phyloP scores from a whole-genome alignment of 2,329 filamentous ascomycete genomes.

The Monosporascus sp. region DNA sequence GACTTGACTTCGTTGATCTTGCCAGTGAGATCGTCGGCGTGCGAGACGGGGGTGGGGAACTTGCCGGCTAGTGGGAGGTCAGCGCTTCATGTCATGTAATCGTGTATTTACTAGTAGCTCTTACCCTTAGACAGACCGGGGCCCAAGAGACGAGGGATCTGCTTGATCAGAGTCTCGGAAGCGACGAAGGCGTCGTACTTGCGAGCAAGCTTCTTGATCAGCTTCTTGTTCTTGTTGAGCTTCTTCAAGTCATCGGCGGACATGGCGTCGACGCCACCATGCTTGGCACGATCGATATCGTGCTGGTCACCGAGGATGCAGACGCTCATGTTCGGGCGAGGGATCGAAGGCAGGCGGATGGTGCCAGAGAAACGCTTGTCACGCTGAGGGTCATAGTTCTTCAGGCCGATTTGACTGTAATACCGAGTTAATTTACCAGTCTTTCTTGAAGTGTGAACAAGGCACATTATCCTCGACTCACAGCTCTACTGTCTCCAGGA shows the following conservation, averaged over 20 bases:
- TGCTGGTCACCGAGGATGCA: slow-evolving; percentile 69
- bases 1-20: slow-evolving; percentile 99
- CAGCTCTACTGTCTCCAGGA: slow-evolving; percentile 86
- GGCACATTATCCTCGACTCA: neutral
- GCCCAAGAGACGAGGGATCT: slow-evolving; percentile 98
- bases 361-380: slow-evolving; percentile 99
- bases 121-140: slow-evolving; percentile 95
- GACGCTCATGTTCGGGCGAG: slow-evolving; percentile 59
- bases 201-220: slow-evolving; percentile 99
- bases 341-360: slow-evolving; percentile 88
- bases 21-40: slow-evolving; percentile 85
- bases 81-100: no score
- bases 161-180: slow-evolving; percentile 97
- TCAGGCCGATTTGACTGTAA: slow-evolving; percentile 69
- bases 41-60: slow-evolving; percentile 98
- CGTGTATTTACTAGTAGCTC: slow-evolving; percentile 17
- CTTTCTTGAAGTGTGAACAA: no score
- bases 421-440: no score
- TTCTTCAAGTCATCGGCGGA: slow-evolving; percentile 99
- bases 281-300: slow-evolving; percentile 99
- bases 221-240: slow-evolving; percentile 99
- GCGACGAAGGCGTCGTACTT: slow-evolving; percentile 99
- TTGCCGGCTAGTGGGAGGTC: slow-evolving; percentile 69
- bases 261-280: slow-evolving; percentile 98
- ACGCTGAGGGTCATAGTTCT: slow-evolving; percentile 99